Evolutionary conservation across 1,284 basidiomycete genomes (phyloP).

Genomic region (Trichosporon ovoides): DNA sequence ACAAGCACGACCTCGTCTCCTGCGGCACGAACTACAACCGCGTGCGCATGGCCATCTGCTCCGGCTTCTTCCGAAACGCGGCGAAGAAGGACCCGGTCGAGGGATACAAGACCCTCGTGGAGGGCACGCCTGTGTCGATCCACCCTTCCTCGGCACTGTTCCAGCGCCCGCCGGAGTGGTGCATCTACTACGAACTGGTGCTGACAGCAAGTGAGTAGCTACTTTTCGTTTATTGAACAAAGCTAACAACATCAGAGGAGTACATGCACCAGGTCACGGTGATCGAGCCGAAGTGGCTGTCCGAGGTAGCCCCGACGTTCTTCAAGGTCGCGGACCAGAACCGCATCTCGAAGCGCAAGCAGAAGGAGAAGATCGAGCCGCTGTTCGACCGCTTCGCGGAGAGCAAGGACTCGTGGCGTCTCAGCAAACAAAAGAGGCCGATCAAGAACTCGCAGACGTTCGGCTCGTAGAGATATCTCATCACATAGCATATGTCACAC

Average conservation of each 20-base stretch:
- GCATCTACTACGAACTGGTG: conserved; percentile 70
- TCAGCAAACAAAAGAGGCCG: conserved; percentile 45
- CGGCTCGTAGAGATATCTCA: conserved; percentile 2
- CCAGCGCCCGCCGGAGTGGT: conserved; percentile 81
- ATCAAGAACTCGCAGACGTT: conserved; percentile 46
- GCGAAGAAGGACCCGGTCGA: conserved; percentile 69
- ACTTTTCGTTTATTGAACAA: background rate
- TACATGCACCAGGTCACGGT: conserved; percentile 94
- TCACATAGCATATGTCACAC: background rate
- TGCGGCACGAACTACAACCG: conserved; percentile 86
- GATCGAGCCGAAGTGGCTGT: conserved; percentile 97
- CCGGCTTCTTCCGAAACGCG: conserved; percentile 91
- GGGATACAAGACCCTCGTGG: conserved; percentile 95
- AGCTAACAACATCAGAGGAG: conserved; percentile 53
- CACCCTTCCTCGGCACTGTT: conserved; percentile 96
- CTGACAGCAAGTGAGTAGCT: conserved; percentile 58
- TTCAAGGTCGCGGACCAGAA: conserved; percentile 95
- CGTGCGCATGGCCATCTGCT: conserved; percentile 92
- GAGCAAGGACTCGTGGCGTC: conserved; percentile 51
- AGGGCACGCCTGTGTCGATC: conserved; percentile 95
- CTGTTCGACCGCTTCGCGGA: conserved; percentile 48
- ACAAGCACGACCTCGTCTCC: conserved; percentile 81
- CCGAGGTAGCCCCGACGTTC: conserved; percentile 91
- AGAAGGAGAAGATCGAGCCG: conserved; percentile 94
- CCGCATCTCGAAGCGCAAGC: conserved; percentile 95